phyloP scores from a whole-genome alignment of 106 monocot genomes.

The Dendrobium chrysotoxum region DNA sequence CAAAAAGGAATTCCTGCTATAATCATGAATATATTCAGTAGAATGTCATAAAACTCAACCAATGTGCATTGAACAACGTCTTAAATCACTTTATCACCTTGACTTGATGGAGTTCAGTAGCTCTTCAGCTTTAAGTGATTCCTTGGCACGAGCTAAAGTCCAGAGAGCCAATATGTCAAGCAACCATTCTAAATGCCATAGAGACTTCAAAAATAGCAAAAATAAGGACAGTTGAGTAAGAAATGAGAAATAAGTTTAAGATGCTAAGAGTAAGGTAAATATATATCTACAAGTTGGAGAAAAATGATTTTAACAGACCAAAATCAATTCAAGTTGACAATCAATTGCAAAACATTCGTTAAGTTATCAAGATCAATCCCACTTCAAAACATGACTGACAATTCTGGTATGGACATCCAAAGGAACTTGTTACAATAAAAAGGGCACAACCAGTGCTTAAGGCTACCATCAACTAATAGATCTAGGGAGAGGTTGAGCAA shows the following conservation, averaged over 20 bases:
- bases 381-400: not conserved
- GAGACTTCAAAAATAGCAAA: constrained; percentile 32
- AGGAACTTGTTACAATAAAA: not conserved
- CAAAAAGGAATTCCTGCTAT: constrained; percentile 38
- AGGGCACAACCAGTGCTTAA: too few species aligned
- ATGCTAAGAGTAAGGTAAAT: not conserved
- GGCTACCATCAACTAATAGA: too few species aligned
- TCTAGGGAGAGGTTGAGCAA: too few species aligned
- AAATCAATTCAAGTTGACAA: not conserved
- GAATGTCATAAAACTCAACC: not conserved
- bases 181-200: constrained; percentile 75
- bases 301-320: not conserved
- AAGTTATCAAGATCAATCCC: not conserved
- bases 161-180: constrained; percentile 73
- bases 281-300: not conserved
- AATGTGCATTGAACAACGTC: not conserved
- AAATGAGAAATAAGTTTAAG: not conserved
- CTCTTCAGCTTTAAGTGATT: constrained; percentile 34
- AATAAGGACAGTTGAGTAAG: not conserved
- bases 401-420: not conserved
- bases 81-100: constrained; percentile 25
- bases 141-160: constrained; percentile 47
- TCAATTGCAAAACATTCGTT: not conserved
- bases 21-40: constrained; percentile 2
- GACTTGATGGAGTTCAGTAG: constrained; percentile 57